These are phyloP conservation scores for Ogataea hybrid DNA, from an alignment of 1,139 yeast genomes.

Conservation along the genomic window DNA sequence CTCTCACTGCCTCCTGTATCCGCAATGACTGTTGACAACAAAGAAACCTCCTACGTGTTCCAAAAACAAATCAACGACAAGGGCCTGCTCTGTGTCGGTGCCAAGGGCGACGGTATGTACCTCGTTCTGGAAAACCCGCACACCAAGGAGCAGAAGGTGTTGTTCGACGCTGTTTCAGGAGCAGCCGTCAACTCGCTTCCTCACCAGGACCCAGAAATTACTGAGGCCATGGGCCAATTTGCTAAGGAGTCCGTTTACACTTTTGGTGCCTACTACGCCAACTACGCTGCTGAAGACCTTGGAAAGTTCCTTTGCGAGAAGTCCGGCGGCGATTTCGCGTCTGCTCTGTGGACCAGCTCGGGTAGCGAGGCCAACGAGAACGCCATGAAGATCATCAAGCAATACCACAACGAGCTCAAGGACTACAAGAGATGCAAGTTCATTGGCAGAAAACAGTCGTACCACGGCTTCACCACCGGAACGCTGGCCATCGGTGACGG, in stretches of 20 bases:
- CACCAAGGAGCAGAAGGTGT: constrained; percentile 40
- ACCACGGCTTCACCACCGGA: constrained; percentile 60
- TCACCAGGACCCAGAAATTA: constrained; percentile 51
- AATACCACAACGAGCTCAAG: constrained; percentile 52
- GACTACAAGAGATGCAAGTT: constrained; percentile 48
- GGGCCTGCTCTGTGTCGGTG: constrained; percentile 43
- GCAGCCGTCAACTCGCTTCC: constrained; percentile 66
- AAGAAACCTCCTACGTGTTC: constrained; percentile 36
- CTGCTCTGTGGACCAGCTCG: constrained; percentile 49
- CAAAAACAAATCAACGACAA: constrained; percentile 41
- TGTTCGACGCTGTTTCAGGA: constrained; percentile 59
- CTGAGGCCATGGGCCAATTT: constrained; percentile 47
- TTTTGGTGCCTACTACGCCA: constrained; percentile 41
- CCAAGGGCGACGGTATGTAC: constrained; percentile 43
- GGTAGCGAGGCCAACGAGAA: constrained; percentile 59
- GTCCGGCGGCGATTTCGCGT: constrained; percentile 45
- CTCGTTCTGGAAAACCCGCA: constrained; percentile 47
- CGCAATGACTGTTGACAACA: constrained; percentile 22
- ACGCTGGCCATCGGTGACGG: constrained; percentile 48
- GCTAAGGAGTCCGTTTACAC: constrained; percentile 45
- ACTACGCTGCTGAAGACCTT: constrained; percentile 45
- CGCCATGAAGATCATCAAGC: constrained; percentile 53
- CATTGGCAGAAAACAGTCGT: constrained; percentile 52
- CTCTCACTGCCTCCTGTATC: neutral
- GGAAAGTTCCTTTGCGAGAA: constrained; percentile 45